Conservation (phyloP, 2,329 filamentous ascomycete species). For the Sordariomycetes sp. region DNA sequence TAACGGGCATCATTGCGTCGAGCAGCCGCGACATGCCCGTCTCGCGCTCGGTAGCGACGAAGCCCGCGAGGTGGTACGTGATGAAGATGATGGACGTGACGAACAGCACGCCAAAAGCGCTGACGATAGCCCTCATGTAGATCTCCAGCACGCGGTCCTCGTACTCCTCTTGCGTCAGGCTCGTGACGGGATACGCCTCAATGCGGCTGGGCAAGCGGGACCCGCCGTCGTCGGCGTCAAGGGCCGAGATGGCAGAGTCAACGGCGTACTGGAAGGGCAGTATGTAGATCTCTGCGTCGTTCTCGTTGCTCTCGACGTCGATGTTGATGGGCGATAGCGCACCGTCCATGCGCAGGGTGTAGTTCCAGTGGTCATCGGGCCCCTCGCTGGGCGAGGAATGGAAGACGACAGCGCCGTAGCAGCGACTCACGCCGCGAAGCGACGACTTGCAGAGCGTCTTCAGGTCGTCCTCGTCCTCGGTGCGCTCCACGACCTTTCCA, state of each 20-base stretch:
- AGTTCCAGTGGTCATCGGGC: conserved; percentile 60
- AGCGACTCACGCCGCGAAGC: conserved; percentile 53
- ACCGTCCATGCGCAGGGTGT: conserved; percentile 68
- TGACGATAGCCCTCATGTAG: conserved; percentile 54
- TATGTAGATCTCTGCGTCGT: conserved; percentile 65
- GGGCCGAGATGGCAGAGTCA: conserved; percentile 54
- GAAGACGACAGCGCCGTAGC: conserved; percentile 65
- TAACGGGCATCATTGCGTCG: conserved; percentile 81
- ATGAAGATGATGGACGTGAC: conserved; percentile 70
- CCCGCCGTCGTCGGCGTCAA: conserved; percentile 25
- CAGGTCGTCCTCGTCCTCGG: conserved; percentile 44
- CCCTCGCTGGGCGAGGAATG: conserved; percentile 64
- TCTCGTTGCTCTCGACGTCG: conserved; percentile 47
- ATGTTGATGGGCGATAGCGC: conserved; percentile 47
- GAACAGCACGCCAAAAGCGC: conserved; percentile 66
- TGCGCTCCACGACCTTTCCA: conserved; percentile 40
- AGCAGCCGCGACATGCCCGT: conserved; percentile 77
- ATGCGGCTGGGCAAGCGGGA: conserved; percentile 25
- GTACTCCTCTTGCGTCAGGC: conserved; percentile 53
- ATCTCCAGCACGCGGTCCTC: conserved; percentile 48
- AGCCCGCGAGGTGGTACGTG: conserved; percentile 75
- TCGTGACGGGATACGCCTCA: conserved; percentile 69
- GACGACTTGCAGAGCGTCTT: conserved; percentile 48
- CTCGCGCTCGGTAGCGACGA: conserved; percentile 77
- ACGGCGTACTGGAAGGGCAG: conserved; percentile 70